Base-by-base conservation (phyloP, 768 basidiomycete species). In the Piloderma croceum region DNA sequence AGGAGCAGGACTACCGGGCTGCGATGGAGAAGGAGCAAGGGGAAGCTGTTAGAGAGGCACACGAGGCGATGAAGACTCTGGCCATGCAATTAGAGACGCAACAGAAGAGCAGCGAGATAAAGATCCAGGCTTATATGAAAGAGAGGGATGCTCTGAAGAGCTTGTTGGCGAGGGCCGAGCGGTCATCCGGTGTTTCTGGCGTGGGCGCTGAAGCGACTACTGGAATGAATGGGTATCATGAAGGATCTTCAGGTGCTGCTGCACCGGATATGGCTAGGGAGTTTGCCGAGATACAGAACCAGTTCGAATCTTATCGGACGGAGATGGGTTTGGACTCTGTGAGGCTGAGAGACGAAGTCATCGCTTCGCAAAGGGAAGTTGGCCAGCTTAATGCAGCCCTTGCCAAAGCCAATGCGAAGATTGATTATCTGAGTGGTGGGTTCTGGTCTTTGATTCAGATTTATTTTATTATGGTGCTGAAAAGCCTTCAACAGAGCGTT, bases 61-160 rank as follows among this genome's bases (percentile, higher is more conserved):
- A 91, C 43, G 81, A 87, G 39, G 81, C 88, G 1, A 91, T 98
- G 51, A 74, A 81, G 43, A 76, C 81, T 25, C 68, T 97, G 13
- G 81, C 81, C 13, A 68, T 76, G 11, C 83, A 91, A 57, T 67
- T 96, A 10, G 89, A 93, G 46, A 67, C 72, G 29, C 82, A 90
- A 61, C 82, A 85, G 62, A 79, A 77, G 60, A 71, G 69, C 57
- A 72, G 75, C 54, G 81, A 85, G 24, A 62, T 64, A n/a, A 70
- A 81, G 33, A 80, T 89, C 31, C 82, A 88, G 52, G 81, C 84
- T 7, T 87, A 85, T 42, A 74, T 84, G 62, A 87, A 87, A 61
- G 94, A 98, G 62, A 68, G 90, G 5, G 96, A 96, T 50, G 77
- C 89, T 33, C 73, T 93, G 48, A 83, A 79, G 51, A 72, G 74